A percentile compares a stretch with the other conserved stretches of the same genome.
Evolutionary conservation across 139 green algal genomes (phyloP).

Genomic region (Mychonastes homosphaera): DNA sequence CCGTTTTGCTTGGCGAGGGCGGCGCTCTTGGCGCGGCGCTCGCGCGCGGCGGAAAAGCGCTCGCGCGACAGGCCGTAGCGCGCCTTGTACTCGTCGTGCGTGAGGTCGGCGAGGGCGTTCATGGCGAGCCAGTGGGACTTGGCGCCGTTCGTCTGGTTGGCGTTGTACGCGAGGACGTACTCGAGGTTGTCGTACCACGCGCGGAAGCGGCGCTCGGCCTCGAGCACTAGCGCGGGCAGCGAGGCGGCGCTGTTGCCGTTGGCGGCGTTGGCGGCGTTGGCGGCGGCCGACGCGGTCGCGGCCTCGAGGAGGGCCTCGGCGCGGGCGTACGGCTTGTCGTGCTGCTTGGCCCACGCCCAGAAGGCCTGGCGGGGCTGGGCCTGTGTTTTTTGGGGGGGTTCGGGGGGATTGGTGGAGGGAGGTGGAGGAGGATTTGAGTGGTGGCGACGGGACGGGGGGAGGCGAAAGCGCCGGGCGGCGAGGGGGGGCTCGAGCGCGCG

Average conservation of each 20-base stretch:
- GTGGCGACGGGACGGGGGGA: too few relatives aligned
- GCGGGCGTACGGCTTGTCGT: conserved; percentile 32
- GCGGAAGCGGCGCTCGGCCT: conserved; percentile 49
- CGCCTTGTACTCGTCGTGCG: conserved; percentile 67
- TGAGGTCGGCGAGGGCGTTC: conserved; percentile 84
- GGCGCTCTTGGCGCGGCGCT: too few relatives aligned
- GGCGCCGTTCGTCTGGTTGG: conserved; percentile 13
- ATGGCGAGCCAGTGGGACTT: conserved; percentile 49
- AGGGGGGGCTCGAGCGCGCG: too few relatives aligned
- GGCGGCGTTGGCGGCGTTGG: not conserved
- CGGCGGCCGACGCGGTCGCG: too few relatives aligned
- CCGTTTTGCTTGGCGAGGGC: not conserved
- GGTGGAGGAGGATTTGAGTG: too few relatives aligned
- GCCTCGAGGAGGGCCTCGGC: conserved; percentile 22
- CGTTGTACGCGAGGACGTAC: conserved; percentile 66
- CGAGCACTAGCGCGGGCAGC: conserved; percentile 10
- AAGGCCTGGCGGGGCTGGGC: conserved; percentile 16
- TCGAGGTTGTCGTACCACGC: conserved; percentile 71
- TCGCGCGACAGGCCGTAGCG: conserved; percentile 14
- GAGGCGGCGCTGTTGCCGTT: not conserved
- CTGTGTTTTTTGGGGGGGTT: too few relatives aligned
- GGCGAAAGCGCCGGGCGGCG: too few relatives aligned
- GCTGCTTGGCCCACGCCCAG: conserved; percentile 15
- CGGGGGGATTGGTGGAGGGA: too few relatives aligned
- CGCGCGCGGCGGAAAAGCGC: conserved; percentile 21